Conservation (phyloP, 2,329 filamentous ascomycete genomes). For the Fusarium newnesense region DNA sequence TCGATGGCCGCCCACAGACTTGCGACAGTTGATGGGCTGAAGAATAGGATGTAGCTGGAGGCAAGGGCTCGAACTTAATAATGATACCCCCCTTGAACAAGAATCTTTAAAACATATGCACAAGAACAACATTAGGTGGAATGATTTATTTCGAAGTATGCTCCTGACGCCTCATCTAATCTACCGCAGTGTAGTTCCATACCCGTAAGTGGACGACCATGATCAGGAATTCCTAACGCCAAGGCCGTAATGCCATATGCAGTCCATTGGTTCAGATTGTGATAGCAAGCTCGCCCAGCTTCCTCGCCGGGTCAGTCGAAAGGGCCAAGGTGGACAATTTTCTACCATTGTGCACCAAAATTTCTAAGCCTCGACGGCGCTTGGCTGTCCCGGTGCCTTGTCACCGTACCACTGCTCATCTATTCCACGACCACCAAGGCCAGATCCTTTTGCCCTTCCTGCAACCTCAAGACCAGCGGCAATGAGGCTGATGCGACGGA, state of each 20-base stretch:
- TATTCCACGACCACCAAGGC: constrained; percentile 16
- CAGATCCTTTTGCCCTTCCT: constrained; percentile 35
- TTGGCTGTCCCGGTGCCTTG: constrained; percentile 6
- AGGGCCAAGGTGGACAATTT: neutral
- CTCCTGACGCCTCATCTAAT: constrained; percentile 34
- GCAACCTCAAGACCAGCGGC: constrained; percentile 78
- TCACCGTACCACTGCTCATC: constrained; percentile 52
- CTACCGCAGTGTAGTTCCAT: constrained; percentile 22
- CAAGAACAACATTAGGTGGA: neutral
- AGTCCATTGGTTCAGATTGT: constrained; percentile 20
- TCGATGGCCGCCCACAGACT: constrained; percentile 92
- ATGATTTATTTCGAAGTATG: constrained; percentile 19
- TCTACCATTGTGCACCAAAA: neutral
- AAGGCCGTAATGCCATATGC: constrained; percentile 24
- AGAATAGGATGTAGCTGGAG: neutral
- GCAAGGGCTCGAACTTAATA: constrained; percentile 4
- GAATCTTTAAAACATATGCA: neutral
- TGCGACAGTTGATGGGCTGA: constrained; percentile 90
- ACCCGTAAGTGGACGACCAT: constrained; percentile 33
- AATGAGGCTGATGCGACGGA: constrained; percentile 80
- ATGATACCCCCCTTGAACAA: constrained; percentile 39
- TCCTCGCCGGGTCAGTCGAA: neutral
- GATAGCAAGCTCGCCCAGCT: neutral
- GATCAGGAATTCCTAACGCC: constrained; percentile 42
- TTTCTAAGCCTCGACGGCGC: constrained; percentile 23